Conservation (phyloP, 306 rosid species). For the Rosa lucieae region DNA sequence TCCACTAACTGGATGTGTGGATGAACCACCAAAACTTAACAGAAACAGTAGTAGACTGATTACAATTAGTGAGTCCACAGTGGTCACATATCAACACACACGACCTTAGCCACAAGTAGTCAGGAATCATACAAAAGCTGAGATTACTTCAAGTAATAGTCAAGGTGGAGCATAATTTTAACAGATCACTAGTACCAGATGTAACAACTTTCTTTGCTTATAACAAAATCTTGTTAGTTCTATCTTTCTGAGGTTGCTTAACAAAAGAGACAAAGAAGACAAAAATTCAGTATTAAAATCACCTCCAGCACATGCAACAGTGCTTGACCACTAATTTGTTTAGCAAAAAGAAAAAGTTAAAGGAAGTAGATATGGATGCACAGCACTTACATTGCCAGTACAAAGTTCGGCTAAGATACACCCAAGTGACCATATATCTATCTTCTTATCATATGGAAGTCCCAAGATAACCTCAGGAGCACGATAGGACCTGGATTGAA, state of each 20-base stretch:
- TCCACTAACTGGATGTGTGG: slow-evolving; percentile 3
- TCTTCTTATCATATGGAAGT: slow-evolving; percentile 92
- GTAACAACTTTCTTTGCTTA: background rate
- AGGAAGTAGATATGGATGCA: background rate
- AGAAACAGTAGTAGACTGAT: background rate
- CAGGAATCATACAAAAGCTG: background rate
- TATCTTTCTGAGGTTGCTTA: background rate
- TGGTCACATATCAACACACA: background rate
- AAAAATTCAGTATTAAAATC: background rate
- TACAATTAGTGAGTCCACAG: background rate
- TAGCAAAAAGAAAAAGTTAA: background rate
- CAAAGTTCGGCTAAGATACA: slow-evolving; percentile 99
- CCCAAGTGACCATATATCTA: slow-evolving; percentile 99
- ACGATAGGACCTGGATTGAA: slow-evolving; percentile 99
- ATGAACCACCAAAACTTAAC: background rate
- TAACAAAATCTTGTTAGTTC: slow-evolving; percentile 3
- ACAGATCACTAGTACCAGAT: slow-evolving; percentile 1
- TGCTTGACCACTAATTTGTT: background rate
- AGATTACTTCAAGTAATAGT: slow-evolving; percentile 3
- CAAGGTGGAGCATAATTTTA: background rate
- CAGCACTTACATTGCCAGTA: slow-evolving; percentile 85
- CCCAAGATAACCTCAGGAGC: slow-evolving; percentile 99
- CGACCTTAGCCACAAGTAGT: background rate
- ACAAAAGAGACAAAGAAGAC: background rate
- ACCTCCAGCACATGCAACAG: background rate